Percentiles rank a stretch among this genome's conserved stretches.
Evolutionary conservation across 768 basidiomycete genomes (phyloP).

Genomic region (Heimioporus sp.): DNA sequence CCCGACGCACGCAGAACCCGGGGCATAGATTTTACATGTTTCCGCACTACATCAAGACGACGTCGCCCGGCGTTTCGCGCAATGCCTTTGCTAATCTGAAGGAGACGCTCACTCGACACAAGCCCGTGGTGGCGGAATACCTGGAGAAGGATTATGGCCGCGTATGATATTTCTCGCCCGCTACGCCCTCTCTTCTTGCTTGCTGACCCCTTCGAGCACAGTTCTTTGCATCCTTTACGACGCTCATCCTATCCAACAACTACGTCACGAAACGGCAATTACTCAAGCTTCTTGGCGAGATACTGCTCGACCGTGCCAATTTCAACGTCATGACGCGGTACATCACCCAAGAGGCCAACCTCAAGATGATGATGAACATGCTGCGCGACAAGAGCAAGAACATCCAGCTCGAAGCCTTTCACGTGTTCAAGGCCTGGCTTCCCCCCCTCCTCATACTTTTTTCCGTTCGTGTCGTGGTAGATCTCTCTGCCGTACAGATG

Average conservation of each 20-base stretch:
- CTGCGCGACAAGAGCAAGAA: constrained; percentile 98
- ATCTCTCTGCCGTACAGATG: constrained; percentile 50
- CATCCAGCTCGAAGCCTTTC: constrained; percentile 99
- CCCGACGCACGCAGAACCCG: background rate
- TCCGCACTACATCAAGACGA: constrained; percentile 94
- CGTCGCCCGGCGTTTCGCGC: constrained; percentile 96
- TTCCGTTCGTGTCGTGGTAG: background rate
- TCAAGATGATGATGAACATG: constrained; percentile 99
- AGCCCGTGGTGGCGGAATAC: constrained; percentile 96
- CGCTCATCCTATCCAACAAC: constrained; percentile 89
- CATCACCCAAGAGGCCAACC: constrained; percentile 90
- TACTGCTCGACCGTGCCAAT: constrained; percentile 95
- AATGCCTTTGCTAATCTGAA: constrained; percentile 98
- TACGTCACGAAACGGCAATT: constrained; percentile 99
- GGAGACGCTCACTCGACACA: constrained; percentile 95
- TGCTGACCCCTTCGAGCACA: constrained; percentile 34
- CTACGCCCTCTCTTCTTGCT: background rate
- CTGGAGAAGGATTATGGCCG: constrained; percentile 97
- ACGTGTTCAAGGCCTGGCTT: constrained; percentile 92
- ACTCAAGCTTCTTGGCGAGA: constrained; percentile 96
- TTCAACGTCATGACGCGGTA: constrained; percentile 99
- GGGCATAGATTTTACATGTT: constrained; percentile 88
- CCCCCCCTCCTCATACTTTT: no score
- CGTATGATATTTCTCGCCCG: constrained; percentile 46
- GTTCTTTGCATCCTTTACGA: constrained; percentile 96